Percentiles rank a stretch among this genome's conserved stretches.
Evolutionary conservation across 306 rosid genomes (phyloP).

Genomic region (Carpinus fangiana): DNA sequence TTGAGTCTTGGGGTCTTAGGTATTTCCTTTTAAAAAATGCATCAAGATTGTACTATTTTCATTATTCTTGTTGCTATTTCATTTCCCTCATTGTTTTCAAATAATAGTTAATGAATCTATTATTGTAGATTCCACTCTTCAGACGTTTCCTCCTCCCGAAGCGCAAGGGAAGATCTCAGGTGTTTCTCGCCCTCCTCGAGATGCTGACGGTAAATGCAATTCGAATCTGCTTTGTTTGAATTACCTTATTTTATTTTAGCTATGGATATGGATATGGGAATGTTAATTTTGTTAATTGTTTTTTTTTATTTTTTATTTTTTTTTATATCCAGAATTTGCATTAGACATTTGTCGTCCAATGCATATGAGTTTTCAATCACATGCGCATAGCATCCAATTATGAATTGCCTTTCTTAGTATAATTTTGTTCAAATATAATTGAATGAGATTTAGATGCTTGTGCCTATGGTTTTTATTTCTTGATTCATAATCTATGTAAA

Average conservation of each 20-base stretch:
- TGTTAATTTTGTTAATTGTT: not conserved
- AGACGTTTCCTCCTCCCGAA: conserved; percentile 89
- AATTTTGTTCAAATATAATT: too few species aligned
- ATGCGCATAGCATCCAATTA: too few species aligned
- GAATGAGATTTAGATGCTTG: not conserved
- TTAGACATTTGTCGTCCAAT: not conserved
- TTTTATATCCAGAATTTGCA: not conserved
- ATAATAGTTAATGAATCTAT: not conserved
- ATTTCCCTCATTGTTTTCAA: not conserved
- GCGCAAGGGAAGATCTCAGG: conserved; percentile 78
- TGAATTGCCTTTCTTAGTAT: too few species aligned
- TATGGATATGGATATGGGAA: not conserved
- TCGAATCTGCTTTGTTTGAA: not conserved
- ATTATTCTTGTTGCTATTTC: not conserved
- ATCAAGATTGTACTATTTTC: not conserved
- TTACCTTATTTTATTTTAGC: conserved; percentile 9
- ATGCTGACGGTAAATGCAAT: conserved; percentile 67
- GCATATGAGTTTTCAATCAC: not conserved
- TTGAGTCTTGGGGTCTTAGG: not conserved
- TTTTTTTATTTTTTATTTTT: too few species aligned
- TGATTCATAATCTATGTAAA: not conserved
- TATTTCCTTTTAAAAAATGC: not conserved
- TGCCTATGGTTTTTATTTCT: not conserved
- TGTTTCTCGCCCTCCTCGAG: conserved; percentile 78
- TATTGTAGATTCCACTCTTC: conserved; percentile 74